Base-by-base conservation (phyloP, 805 yeast genomes). In the Saturnispora gosingensis region DNA sequence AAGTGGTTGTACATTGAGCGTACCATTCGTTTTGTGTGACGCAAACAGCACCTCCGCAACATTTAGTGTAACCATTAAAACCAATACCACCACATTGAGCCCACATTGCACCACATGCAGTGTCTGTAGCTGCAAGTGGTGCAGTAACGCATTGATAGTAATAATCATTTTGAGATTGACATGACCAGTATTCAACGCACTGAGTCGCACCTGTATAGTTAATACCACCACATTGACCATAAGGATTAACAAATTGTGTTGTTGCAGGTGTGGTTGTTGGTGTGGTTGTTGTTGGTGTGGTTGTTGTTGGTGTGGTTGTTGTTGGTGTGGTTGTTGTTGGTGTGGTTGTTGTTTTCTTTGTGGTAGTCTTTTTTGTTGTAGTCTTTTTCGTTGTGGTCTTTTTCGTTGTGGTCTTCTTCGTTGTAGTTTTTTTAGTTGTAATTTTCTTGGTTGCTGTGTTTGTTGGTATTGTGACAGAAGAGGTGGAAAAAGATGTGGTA, bases 11-110 rank as follows among this genome's bases (percentile, higher is more conserved):
- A 55, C 67, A 64, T 49, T 61, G 67, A 53, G 54, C 59, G 53
- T 62, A 63, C 56, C 46, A 61, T 30, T 56, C 56, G 48, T 61
- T 60, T 46, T 56, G 55, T 2, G 60, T 53, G 42, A 47, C 47
- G 53, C 67, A 64, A 24, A 51, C 51, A 38, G 60, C 58, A 44
- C 59, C 64, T 7, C 45, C 40, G 4, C 45, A 56, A 58, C 68
- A 62, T 10, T 46, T 50, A 5, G 60, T 56, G 22, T 55, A 52
- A 16, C 62, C 64, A 8, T 46, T 20, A 42, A 50, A 61, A 40
- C 50, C 49, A 9, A 18, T 16, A 48, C 64, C 65, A 45, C 64
- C 65, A 56, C 65, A 62, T 53, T 60, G 65, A n/a, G 53, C 53
- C 42, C 58, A 60, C 28, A 54, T 30, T 5, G 36, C 13, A 24